These are phyloP conservation scores for Beta corolliflora DNA, from an alignment of 179 eudicot species.

Conservation along the genomic window DNA sequence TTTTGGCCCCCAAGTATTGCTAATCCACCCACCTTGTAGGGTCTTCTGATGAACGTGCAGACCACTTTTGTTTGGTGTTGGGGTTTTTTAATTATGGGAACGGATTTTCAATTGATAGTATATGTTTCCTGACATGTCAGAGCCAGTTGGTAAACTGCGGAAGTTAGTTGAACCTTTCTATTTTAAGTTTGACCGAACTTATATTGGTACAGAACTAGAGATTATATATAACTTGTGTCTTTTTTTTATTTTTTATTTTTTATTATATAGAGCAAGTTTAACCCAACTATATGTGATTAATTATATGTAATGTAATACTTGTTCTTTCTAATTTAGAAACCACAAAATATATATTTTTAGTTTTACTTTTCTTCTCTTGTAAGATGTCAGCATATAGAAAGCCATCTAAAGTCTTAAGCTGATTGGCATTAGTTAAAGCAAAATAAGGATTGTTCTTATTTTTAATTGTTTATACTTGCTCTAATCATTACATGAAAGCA, in stretches of 20 bases:
- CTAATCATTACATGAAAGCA: not conserved
- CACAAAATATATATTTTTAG: not conserved
- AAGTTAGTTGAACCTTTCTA: slow-evolving; percentile 1
- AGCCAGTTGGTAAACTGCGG: slow-evolving; percentile 11
- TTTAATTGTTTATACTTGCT: not conserved
- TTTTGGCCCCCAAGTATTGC: slow-evolving; percentile 1
- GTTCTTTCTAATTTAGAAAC: not conserved
- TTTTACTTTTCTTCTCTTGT: not conserved
- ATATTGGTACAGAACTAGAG: not conserved
- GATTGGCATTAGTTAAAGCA: not conserved
- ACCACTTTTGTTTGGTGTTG: slow-evolving; percentile 28
- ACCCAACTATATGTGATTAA: not conserved
- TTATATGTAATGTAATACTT: too few relatives aligned
- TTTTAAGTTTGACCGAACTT: slow-evolving; percentile 14
- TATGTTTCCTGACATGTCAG: slow-evolving; percentile 25
- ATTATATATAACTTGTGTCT: not conserved
- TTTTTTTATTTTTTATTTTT: not conserved
- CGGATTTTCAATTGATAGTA: slow-evolving; percentile 1
- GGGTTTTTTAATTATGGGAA: not conserved
- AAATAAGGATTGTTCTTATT: not conserved
- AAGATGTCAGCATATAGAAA: slow-evolving; percentile 6
- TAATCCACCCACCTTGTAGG: slow-evolving; percentile 7
- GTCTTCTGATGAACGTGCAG: slow-evolving; percentile 23
- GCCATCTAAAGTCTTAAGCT: not conserved
- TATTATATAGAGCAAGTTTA: not conserved